A percentile compares a stretch with the other conserved stretches of the same genome.
These are phyloP conservation scores for Colletotrichum tanaceti DNA, from an alignment of 2,329 filamentous ascomycete genomes.

Conservation along the genomic window DNA sequence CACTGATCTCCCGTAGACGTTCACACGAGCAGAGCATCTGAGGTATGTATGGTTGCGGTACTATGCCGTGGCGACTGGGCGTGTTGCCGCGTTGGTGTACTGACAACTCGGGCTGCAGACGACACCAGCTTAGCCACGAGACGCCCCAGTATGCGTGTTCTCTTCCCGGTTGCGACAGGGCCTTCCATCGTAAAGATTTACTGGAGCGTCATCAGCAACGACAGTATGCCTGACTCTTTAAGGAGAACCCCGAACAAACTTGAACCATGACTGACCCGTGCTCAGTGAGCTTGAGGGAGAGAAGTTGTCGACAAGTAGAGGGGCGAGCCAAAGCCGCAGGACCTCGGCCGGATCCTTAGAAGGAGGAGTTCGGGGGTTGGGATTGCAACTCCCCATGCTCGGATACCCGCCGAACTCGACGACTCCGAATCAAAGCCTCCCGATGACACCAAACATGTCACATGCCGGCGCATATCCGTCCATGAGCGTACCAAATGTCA, in stretches of 20 bases:
- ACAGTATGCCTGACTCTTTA: slow-evolving; percentile 54
- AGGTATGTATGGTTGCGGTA: slow-evolving; percentile 60
- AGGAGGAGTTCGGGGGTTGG: slow-evolving; percentile 21
- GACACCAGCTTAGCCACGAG: slow-evolving; percentile 70
- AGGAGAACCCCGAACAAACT: slow-evolving; percentile 41
- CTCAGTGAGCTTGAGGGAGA: slow-evolving; percentile 41
- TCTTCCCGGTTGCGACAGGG: slow-evolving; percentile 65
- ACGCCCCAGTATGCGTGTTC: slow-evolving; percentile 64
- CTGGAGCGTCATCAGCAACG: slow-evolving; percentile 66
- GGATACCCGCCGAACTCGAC: slow-evolving; percentile 34
- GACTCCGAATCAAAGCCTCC: slow-evolving; percentile 25
- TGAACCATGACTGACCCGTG: slow-evolving; percentile 10
- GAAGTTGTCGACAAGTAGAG: slow-evolving; percentile 30
- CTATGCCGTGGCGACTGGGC: neutral
- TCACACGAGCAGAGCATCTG: slow-evolving; percentile 71
- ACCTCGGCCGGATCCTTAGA: slow-evolving; percentile 40
- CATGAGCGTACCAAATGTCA: slow-evolving; percentile 26
- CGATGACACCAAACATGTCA: slow-evolving; percentile 39
- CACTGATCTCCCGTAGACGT: slow-evolving; percentile 58
- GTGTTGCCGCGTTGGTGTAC: neutral
- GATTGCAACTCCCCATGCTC: slow-evolving; percentile 30
- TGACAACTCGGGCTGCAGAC: slow-evolving; percentile 52
- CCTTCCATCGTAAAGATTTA: slow-evolving; percentile 70
- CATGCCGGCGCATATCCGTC: slow-evolving; percentile 27
- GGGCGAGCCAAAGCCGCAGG: slow-evolving; percentile 31